Conservation (phyloP, 192 early-diverging fungal species). For the Piromyces finnis region DNA sequence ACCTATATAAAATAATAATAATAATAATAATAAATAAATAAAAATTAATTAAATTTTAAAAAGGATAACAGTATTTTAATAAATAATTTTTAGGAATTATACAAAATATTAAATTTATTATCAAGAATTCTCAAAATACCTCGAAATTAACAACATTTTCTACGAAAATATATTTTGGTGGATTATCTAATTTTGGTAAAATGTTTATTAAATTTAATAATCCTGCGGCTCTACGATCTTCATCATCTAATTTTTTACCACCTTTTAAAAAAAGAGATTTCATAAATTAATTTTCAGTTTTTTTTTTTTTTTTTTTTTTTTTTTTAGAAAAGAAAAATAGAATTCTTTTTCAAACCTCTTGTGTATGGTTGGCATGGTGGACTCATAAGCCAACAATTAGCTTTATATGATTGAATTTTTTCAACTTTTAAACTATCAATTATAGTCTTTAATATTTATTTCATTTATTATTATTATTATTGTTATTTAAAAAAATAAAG, state of each 20-base stretch:
- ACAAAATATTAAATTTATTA: too few species aligned
- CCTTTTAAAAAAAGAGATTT: constrained; percentile 29
- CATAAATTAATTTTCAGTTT: too few species aligned
- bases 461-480: neutral
- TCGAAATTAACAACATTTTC: constrained; percentile 46
- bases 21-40: neutral
- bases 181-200: constrained; percentile 8
- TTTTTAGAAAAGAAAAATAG: neutral
- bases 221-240: constrained; percentile 14
- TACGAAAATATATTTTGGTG: constrained; percentile 23
- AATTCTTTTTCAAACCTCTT: constrained; percentile 6
- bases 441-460: constrained; percentile 9
- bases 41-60: neutral
- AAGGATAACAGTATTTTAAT: too few species aligned
- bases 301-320: too few species aligned
- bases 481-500: too few species aligned
- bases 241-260: constrained; percentile 56
- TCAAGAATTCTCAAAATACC: too few species aligned
- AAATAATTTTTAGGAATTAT: too few species aligned
- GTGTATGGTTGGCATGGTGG: constrained; percentile 74
- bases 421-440: constrained; percentile 26
- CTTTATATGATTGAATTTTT: constrained; percentile 36
- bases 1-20: neutral
- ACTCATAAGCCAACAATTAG: constrained; percentile 73
- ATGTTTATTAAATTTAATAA: constrained; percentile 20